phyloP scores from a whole-genome alignment of 345 rosid genomes.

The Gossypium turneri region DNA sequence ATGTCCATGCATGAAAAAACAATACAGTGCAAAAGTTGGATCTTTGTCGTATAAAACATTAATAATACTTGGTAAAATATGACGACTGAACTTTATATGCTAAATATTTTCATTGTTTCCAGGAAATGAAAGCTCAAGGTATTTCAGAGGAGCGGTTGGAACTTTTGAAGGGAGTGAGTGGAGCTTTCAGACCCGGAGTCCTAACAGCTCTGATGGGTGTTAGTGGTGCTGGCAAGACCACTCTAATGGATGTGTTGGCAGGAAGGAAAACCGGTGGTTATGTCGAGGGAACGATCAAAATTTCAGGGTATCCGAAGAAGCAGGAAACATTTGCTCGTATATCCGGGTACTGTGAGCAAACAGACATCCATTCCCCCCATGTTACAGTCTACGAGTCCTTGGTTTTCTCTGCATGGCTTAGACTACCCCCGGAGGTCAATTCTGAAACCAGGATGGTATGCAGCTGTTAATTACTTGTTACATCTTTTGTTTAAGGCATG shows the following conservation, averaged over 20 bases:
- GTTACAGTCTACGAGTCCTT: slow-evolving; percentile 61
- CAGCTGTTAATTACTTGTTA: not conserved
- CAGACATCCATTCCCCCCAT: slow-evolving; percentile 65
- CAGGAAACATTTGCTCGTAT: slow-evolving; percentile 71
- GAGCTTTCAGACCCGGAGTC: slow-evolving; percentile 66
- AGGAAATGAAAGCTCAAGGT: slow-evolving; percentile 68
- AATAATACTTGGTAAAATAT: not conserved
- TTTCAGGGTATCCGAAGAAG: slow-evolving; percentile 63
- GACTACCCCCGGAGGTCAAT: slow-evolving; percentile 55
- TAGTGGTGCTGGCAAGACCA: slow-evolving; percentile 74
- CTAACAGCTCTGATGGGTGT: slow-evolving; percentile 69
- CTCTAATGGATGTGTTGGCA: slow-evolving; percentile 69
- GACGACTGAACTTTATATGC: not conserved
- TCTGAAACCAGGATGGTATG: slow-evolving; percentile 53
- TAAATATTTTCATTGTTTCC: slow-evolving; percentile 1
- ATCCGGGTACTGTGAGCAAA: slow-evolving; percentile 72
- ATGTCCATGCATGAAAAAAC: not conserved
- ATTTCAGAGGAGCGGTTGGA: slow-evolving; percentile 42
- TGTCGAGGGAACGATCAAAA: slow-evolving; percentile 43
- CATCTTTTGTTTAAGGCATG: not conserved
- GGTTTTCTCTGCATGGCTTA: slow-evolving; percentile 64
- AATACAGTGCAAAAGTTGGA: not conserved
- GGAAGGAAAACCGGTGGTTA: slow-evolving; percentile 78
- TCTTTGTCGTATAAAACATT: not conserved
- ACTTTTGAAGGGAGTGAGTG: slow-evolving; percentile 60